phyloP scores from a whole-genome alignment of 495 filamentous ascomycete species.

The Trichoderma reesei region DNA sequence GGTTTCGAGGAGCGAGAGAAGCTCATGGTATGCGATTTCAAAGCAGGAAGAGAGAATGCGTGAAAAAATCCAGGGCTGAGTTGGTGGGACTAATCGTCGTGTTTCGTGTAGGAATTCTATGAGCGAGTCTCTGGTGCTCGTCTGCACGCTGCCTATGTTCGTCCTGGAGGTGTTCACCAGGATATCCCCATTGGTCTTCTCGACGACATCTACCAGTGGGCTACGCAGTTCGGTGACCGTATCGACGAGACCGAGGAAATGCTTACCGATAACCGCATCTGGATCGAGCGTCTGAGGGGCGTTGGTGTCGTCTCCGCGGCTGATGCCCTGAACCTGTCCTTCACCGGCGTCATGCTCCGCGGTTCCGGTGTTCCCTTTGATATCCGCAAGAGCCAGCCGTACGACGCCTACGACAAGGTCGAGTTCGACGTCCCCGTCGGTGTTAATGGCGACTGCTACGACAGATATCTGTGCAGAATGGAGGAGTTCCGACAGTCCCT shows the following conservation, averaged over 20 bases:
- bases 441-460: constrained; percentile 96
- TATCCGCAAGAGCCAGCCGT: constrained; percentile 87
- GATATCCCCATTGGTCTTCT: constrained; percentile 91
- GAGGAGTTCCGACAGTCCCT: constrained; percentile 98
- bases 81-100: not conserved
- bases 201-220: constrained; percentile 99
- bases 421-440: constrained; percentile 98
- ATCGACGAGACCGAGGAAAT: constrained; percentile 99
- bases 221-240: constrained; percentile 97
- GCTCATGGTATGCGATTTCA: constrained; percentile 64
- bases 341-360: constrained; percentile 95
- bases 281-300: constrained; percentile 84
- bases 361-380: constrained; percentile 98
- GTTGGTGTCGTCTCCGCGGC: constrained; percentile 85
- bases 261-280: constrained; percentile 98
- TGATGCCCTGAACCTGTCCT: constrained; percentile 90
- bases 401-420: constrained; percentile 95
- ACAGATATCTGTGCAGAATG: constrained; percentile 98
- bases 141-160: constrained; percentile 96
- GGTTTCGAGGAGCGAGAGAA: constrained; percentile 99
- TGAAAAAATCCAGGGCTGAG: not conserved
- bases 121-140: constrained; percentile 97
- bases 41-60: too few relatives aligned
- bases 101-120: constrained; percentile 84
- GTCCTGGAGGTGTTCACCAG: constrained; percentile 92